Percentiles rank a stretch among this genome's conserved stretches.
Conservation (phyloP, 495 filamentous ascomycete genomes). For the Antarctomyces pellizariae region DNA sequence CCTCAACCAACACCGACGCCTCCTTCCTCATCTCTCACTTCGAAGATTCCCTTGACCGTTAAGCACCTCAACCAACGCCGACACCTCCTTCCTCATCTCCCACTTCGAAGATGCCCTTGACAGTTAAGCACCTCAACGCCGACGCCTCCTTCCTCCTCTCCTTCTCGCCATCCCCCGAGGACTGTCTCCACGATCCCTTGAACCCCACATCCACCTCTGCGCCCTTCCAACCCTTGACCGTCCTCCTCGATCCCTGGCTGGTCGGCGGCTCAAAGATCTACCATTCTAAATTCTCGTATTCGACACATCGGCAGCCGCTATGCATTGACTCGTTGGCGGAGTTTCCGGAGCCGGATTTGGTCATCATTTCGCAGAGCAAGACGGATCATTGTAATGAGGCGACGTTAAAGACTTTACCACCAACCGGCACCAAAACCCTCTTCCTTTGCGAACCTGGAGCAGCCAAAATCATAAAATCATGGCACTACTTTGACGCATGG, state of each 20-base stretch:
- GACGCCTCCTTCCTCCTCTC: constrained; percentile 48
- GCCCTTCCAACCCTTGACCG: constrained; percentile 28
- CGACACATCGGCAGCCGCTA: constrained; percentile 25
- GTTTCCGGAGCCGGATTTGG: constrained; percentile 34
- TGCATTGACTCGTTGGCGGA: constrained; percentile 35
- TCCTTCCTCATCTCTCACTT: constrained; percentile 21
- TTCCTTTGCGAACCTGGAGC: constrained; percentile 43
- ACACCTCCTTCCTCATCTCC: constrained; percentile 32
- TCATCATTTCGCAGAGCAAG: constrained; percentile 47
- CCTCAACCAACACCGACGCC: constrained; percentile 34
- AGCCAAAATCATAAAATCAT: constrained; percentile 32
- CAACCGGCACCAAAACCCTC: constrained; percentile 23
- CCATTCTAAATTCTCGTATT: constrained; percentile 34
- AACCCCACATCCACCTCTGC: too few relatives aligned
- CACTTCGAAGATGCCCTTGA: constrained; percentile 31
- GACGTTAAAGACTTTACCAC: constrained; percentile 36
- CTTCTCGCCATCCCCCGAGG: constrained; percentile 28
- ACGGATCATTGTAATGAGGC: constrained; percentile 46
- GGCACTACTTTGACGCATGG: constrained; percentile 37
- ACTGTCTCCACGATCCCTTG: too few relatives aligned
- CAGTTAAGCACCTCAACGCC: constrained; percentile 39
- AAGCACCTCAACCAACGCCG: constrained; percentile 36
- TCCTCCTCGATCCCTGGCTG: constrained; percentile 54
- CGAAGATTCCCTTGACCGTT: constrained; percentile 36
- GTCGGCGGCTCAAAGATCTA: constrained; percentile 33